Evolutionary conservation across 345 rosid species (phyloP).

Genomic region (Acer negundo): DNA sequence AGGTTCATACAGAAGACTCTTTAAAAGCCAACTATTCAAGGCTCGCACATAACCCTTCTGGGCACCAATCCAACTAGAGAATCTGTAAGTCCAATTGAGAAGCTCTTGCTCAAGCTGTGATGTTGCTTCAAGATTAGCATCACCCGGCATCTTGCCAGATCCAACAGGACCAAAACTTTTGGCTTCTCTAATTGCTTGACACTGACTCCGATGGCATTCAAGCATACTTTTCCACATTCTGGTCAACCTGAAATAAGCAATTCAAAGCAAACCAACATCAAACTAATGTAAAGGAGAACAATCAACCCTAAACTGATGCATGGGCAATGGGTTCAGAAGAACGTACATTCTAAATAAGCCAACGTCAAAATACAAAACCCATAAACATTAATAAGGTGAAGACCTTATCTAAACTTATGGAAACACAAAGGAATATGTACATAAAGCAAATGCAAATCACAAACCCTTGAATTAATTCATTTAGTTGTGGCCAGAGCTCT

Average conservation of each 20-base stretch:
- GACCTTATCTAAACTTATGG: too few species aligned
- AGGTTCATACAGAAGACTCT: conserved; percentile 83
- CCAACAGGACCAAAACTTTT: conserved; percentile 58
- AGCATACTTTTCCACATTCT: conserved; percentile 97
- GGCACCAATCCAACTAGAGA: conserved; percentile 76
- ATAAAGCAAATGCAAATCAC: conserved; percentile 2
- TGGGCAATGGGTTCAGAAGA: not conserved
- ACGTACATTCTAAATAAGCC: not conserved
- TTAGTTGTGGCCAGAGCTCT: conserved; percentile 92
- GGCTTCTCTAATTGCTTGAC: conserved; percentile 71
- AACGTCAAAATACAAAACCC: conserved; percentile 1
- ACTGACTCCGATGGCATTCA: conserved; percentile 83
- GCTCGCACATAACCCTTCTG: conserved; percentile 79
- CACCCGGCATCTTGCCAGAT: conserved; percentile 61
- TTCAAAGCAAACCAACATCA: conserved; percentile 18
- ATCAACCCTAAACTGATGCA: not conserved
- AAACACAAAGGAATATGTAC: not conserved
- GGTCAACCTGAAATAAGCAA: conserved; percentile 54
- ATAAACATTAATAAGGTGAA: not conserved
- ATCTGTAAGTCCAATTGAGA: conserved; percentile 68
- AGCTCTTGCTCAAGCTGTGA: conserved; percentile 77
- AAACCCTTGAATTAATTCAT: conserved; percentile 90
- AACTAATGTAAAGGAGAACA: conserved; percentile 7
- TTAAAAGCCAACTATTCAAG: conserved; percentile 82
- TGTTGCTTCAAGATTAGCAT: conserved; percentile 68